A percentile compares a stretch with the other conserved stretches of the same genome.
Evolutionary conservation across 768 basidiomycete genomes (phyloP).

Genomic region (Amanita brunnescens): DNA sequence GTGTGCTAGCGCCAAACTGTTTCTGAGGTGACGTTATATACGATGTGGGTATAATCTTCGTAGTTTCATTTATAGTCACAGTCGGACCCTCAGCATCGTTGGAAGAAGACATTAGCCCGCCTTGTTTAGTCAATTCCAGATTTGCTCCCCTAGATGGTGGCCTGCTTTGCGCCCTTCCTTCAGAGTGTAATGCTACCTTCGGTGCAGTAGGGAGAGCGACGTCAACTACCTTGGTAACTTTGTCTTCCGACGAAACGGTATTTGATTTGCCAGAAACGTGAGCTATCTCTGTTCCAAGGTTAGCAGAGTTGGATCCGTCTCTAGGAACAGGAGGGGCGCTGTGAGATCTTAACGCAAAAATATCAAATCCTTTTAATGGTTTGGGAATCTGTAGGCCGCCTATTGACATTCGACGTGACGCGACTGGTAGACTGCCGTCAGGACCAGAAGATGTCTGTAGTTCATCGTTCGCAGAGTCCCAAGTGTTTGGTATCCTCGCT

Average conservation of each 20-base stretch:
- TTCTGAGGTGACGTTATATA: background rate
- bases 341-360: conserved; percentile 35
- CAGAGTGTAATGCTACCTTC: background rate
- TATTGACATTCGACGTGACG: conserved; percentile 2
- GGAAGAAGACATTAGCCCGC: background rate
- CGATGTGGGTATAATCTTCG: background rate
- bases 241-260: background rate
- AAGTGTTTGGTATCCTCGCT: background rate
- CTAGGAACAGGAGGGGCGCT: conserved; percentile 53
- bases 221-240: background rate
- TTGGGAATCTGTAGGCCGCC: conserved; percentile 25
- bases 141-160: background rate
- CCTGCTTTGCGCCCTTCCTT: background rate
- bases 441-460: background rate
- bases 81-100: background rate
- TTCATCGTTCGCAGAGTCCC: background rate
- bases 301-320: conserved; percentile 15
- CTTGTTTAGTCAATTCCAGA: background rate
- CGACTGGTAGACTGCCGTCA: background rate
- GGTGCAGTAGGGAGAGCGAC: background rate
- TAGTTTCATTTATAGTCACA: background rate
- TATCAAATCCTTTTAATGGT: conserved; percentile 38
- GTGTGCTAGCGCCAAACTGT: conserved; percentile 8
- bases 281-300: conserved; percentile 6
- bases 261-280: background rate